phyloP scores from a whole-genome alignment of 2,329 filamentous ascomycete species.

The Aspergillus chevalieri region DNA sequence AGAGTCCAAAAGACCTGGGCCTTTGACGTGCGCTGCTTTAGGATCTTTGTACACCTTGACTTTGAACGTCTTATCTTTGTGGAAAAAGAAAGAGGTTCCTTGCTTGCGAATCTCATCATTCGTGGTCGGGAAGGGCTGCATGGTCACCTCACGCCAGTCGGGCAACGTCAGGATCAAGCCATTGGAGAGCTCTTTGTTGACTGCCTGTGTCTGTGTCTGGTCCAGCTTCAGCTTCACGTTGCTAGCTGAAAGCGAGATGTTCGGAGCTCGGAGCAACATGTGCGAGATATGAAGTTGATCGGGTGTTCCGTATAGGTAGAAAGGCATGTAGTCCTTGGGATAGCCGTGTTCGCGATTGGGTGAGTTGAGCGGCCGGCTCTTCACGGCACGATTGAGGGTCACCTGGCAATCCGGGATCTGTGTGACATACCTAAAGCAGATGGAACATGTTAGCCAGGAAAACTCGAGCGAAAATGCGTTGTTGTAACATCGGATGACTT shows the following conservation, averaged over 20 bases:
- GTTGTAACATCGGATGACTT: too few species aligned
- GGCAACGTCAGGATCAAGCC: conserved; percentile 26
- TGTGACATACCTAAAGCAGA: not conserved
- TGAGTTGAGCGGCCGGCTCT: conserved; percentile 32
- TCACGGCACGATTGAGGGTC: conserved; percentile 6
- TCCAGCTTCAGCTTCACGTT: not conserved
- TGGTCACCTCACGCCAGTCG: conserved; percentile 29
- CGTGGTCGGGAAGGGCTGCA: conserved; percentile 34
- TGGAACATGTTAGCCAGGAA: not conserved
- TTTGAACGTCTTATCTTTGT: conserved; percentile 18
- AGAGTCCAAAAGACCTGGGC: not conserved
- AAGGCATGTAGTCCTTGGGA: conserved; percentile 36
- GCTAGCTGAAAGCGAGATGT: conserved; percentile 31
- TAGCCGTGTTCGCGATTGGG: conserved; percentile 29
- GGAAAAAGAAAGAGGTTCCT: conserved; percentile 28
- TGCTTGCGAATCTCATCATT: conserved; percentile 7
- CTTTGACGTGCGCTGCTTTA: conserved; percentile 1
- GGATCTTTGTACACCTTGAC: conserved; percentile 26
- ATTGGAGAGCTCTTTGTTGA: not conserved
- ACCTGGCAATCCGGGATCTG: not conserved
- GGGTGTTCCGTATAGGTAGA: conserved; percentile 40
- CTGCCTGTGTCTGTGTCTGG: conserved; percentile 1
- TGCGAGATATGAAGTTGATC: conserved; percentile 39
- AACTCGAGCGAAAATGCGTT: too few species aligned
- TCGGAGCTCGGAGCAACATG: conserved; percentile 39